A percentile compares a stretch with the other conserved stretches of the same genome.
Conservation (phyloP, 1,284 basidiomycete genomes). For the Sporisorium exsertum region DNA sequence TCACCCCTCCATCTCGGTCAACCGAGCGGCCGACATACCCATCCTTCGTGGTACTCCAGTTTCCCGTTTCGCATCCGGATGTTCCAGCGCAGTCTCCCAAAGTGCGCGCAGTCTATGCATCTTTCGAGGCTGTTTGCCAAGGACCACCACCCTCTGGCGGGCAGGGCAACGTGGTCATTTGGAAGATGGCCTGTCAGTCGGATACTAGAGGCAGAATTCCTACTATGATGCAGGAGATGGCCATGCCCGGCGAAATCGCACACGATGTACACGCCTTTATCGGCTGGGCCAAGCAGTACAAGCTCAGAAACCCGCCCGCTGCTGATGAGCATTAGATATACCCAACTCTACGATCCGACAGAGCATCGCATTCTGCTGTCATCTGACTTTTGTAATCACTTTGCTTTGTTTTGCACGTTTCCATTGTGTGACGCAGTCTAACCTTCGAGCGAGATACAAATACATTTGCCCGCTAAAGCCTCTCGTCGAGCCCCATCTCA, state of each 20-base stretch:
- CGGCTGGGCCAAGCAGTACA: conserved; percentile 50
- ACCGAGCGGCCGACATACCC: conserved; percentile 20
- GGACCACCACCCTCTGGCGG: neutral
- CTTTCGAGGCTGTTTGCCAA: conserved; percentile 60
- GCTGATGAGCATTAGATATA: conserved; percentile 1
- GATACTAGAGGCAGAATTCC: conserved; percentile 61
- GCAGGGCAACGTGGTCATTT: conserved; percentile 15
- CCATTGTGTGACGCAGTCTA: neutral
- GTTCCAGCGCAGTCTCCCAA: conserved; percentile 28
- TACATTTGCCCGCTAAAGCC: conserved; percentile 3
- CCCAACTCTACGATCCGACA: neutral
- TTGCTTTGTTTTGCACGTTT: neutral
- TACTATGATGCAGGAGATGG: conserved; percentile 57
- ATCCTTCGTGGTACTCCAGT: conserved; percentile 58
- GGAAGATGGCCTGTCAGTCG: conserved; percentile 61
- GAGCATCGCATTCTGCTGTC: too few relatives aligned
- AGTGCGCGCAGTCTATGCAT: conserved; percentile 59
- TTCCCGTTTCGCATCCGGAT: conserved; percentile 51
- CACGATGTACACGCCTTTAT: conserved; percentile 64
- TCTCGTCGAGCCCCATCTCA: conserved; percentile 17
- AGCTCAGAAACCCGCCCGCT: conserved; percentile 24
- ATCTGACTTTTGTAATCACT: too few relatives aligned
- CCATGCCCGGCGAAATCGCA: conserved; percentile 59
- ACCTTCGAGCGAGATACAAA: conserved; percentile 5
- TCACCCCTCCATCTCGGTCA: conserved; percentile 17